A percentile compares a stretch with the other conserved stretches of the same genome.
Conservation (phyloP, 2,329 filamentous ascomycete species). For the Simplicillium aogashimaense region DNA sequence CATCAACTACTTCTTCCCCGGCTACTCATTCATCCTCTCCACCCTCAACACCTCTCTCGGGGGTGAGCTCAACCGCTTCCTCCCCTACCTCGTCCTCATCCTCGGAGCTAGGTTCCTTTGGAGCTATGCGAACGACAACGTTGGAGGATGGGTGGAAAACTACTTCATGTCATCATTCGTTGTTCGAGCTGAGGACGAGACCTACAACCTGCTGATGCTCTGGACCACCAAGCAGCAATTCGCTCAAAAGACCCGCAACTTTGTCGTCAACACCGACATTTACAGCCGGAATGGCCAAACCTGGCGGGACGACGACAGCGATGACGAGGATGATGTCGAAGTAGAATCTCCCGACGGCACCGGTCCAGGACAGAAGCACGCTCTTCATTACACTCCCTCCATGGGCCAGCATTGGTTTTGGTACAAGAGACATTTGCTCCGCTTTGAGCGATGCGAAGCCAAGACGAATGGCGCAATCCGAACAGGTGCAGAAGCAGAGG, state of each 20-base stretch:
- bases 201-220: constrained; percentile 62
- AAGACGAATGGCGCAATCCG: constrained; percentile 28
- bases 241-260: constrained; percentile 46
- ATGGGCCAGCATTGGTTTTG: constrained; percentile 61
- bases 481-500: constrained; percentile 41
- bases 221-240: constrained; percentile 59
- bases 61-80: constrained; percentile 52
- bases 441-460: constrained; percentile 44
- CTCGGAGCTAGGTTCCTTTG: constrained; percentile 39
- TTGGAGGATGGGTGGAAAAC: constrained; percentile 35
- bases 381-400: constrained; percentile 54
- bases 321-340: constrained; percentile 28
- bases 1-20: constrained; percentile 56
- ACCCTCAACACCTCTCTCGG: constrained; percentile 45
- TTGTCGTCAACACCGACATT: constrained; percentile 55
- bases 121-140: constrained; percentile 39
- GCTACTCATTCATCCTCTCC: constrained; percentile 48
- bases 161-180: constrained; percentile 58
- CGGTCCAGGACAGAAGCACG: constrained; percentile 28
- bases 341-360: constrained; percentile 17
- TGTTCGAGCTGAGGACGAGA: constrained; percentile 59
- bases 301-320: constrained; percentile 35
- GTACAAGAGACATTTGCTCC: constrained; percentile 48
- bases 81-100: constrained; percentile 44
- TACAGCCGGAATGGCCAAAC: constrained; percentile 41